phyloP scores from a whole-genome alignment of 371 early-diverging fungal species.

The Actinomortierella wolfii region DNA sequence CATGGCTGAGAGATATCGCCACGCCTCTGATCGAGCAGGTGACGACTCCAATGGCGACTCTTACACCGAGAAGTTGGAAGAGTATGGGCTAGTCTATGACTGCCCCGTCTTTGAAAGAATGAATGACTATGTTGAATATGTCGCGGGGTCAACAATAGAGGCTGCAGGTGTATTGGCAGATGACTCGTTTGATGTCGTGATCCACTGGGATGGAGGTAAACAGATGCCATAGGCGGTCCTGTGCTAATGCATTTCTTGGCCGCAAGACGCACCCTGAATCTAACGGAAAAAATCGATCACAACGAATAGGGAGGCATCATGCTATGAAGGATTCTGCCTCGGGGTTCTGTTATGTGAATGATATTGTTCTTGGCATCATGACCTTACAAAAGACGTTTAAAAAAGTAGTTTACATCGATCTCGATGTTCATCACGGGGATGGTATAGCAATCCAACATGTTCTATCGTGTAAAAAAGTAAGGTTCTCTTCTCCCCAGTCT shows the following conservation, averaged over 20 bases:
- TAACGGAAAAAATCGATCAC: too few relatives aligned
- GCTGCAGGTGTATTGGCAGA: constrained; percentile 67
- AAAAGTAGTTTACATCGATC: constrained; percentile 87
- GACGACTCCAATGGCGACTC: constrained; percentile 31
- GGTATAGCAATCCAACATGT: constrained; percentile 48
- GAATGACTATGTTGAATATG: constrained; percentile 55
- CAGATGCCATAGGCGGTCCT: not conserved
- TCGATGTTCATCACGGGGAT: constrained; percentile 96
- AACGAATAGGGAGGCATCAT: constrained; percentile 64
- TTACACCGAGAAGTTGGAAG: constrained; percentile 47
- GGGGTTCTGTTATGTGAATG: constrained; percentile 95
- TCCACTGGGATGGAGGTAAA: constrained; percentile 92
- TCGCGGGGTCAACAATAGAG: constrained; percentile 74
- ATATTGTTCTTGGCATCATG: constrained; percentile 88
- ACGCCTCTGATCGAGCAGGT: constrained; percentile 5
- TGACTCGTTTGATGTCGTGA: constrained; percentile 66
- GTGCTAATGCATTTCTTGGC: not conserved
- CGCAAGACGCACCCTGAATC: too few relatives aligned
- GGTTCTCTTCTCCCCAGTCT: not conserved
- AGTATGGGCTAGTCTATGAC: constrained; percentile 65
- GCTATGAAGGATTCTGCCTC: constrained; percentile 78
- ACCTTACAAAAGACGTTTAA: constrained; percentile 65
- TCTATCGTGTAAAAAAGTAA: too few relatives aligned
- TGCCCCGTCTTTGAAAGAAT: constrained; percentile 75
- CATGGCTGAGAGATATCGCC: constrained; percentile 9